phyloP scores from a whole-genome alignment of 2,329 filamentous ascomycete species.

The Colletotrichum shisoi region DNA sequence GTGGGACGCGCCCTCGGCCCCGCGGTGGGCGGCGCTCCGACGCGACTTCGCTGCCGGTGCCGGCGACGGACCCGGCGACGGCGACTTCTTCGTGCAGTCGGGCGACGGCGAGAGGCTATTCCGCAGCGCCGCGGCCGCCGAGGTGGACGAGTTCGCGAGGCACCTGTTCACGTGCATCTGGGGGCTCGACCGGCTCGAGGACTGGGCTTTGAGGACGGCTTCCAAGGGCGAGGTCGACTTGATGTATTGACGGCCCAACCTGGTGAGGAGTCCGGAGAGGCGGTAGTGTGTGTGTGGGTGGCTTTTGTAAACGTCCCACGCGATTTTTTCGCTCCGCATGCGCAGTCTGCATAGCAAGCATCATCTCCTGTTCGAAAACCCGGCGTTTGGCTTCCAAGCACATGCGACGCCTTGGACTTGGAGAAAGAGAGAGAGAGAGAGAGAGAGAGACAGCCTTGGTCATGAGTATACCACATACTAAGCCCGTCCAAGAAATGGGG shows the following conservation, averaged over 20 bases:
- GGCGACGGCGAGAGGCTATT: conserved; percentile 1
- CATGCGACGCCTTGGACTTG: no score
- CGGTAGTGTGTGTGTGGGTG: no score
- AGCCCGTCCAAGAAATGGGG: no score
- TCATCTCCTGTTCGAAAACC: no score
- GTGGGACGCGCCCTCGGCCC: conserved; percentile 44
- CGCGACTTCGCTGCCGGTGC: neutral
- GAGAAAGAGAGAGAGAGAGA: no score
- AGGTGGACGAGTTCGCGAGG: conserved; percentile 37
- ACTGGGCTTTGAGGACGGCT: conserved; percentile 27
- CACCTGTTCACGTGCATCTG: conserved; percentile 28
- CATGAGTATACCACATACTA: fast-evolving
- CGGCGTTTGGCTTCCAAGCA: no score
- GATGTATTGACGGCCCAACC: conserved; percentile 6
- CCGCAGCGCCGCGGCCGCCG: conserved; percentile 12
- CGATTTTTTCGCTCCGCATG: no score
- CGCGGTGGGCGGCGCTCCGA: conserved; percentile 40
- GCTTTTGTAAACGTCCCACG: neutral
- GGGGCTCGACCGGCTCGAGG: conserved; percentile 35
- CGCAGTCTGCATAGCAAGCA: no score
- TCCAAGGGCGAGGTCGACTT: conserved; percentile 14
- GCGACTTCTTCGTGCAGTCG: conserved; percentile 19
- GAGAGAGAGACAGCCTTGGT: no score
- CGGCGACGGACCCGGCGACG: neutral
- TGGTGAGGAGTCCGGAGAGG: no score